phyloP scores from a whole-genome alignment of 2,329 filamentous ascomycete species.

The Sporothrix luriei region DNA sequence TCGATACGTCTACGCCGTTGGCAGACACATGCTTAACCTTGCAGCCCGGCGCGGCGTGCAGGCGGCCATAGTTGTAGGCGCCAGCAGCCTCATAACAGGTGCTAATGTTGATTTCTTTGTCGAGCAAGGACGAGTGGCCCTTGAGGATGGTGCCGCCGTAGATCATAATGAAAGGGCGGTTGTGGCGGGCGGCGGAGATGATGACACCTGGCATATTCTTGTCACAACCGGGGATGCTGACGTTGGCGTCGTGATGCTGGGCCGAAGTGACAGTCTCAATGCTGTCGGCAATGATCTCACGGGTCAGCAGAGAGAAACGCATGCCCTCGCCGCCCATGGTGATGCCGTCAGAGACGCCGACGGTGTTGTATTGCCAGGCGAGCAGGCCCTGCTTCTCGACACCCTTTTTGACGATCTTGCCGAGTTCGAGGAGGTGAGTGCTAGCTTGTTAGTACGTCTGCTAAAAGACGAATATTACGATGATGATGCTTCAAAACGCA shows the following conservation, averaged over 20 bases:
- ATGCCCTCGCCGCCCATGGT: conserved; percentile 96
- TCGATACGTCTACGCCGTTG: conserved; percentile 46
- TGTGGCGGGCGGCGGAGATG: conserved; percentile 89
- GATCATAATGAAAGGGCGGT: conserved; percentile 91
- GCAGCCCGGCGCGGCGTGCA: conserved; percentile 62
- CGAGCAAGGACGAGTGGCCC: conserved; percentile 76
- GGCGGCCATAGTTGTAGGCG: conserved; percentile 74
- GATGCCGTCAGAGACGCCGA: conserved; percentile 86
- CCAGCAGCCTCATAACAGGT: conserved; percentile 88
- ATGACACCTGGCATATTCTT: conserved; percentile 96
- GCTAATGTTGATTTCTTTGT: conserved; percentile 81
- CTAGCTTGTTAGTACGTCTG: background rate
- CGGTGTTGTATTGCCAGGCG: conserved; percentile 91
- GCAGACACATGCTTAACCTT: conserved; percentile 12
- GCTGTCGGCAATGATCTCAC: conserved; percentile 91
- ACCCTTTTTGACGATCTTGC: conserved; percentile 81
- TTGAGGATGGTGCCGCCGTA: conserved; percentile 91
- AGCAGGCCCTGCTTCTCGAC: conserved; percentile 83
- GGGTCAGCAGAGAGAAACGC: conserved; percentile 87
- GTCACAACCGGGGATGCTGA: conserved; percentile 90
- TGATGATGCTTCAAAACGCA: background rate
- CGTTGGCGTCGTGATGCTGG: conserved; percentile 90
- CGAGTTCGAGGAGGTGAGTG: conserved; percentile 69
- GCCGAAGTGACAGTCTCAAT: conserved; percentile 92
- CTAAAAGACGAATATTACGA: background rate